Evolutionary conservation across 148 eudicot genomes (phyloP).

Genomic region (Chenopodium formosanum): DNA sequence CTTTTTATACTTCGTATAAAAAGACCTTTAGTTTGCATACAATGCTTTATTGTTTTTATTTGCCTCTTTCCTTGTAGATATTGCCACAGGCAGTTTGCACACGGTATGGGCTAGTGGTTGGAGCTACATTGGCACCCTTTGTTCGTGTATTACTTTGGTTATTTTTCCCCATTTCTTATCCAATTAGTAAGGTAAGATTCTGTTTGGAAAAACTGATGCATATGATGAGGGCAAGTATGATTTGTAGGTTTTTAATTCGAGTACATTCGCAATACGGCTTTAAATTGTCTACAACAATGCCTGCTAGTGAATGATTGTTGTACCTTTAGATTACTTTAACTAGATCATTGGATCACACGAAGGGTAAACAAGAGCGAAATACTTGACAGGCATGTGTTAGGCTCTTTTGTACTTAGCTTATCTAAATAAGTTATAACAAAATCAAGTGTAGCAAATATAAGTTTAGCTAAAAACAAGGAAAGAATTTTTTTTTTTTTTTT

Average conservation of each 20-base stretch:
- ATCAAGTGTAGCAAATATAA: too few relatives aligned
- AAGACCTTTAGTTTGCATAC: neutral
- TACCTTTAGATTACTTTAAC: neutral
- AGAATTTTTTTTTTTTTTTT: too few relatives aligned
- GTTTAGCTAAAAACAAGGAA: too few relatives aligned
- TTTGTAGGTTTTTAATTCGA: neutral
- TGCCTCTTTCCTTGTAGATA: constrained; percentile 50
- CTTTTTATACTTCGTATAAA: neutral
- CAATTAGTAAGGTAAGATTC: constrained; percentile 82
- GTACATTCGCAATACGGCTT: neutral
- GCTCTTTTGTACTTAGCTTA: too few relatives aligned
- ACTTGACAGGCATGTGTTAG: too few relatives aligned
- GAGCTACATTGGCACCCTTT: constrained; percentile 82
- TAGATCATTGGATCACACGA: neutral
- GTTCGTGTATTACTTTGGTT: constrained; percentile 75
- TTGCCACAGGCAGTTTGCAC: constrained; percentile 94
- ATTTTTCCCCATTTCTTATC: constrained; percentile 87
- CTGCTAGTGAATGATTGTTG: neutral
- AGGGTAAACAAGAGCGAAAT: too few relatives aligned
- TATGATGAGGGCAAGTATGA: neutral
- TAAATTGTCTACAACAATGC: too few relatives aligned
- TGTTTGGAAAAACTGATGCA: neutral
- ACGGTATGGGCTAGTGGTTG: constrained; percentile 87
- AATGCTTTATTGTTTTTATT: constrained; percentile 10
- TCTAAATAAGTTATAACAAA: too few relatives aligned